A percentile compares a stretch with the other conserved stretches of the same genome.
Conservation (phyloP, 2,329 filamentous ascomycete species). For the Neoscytalidium dimidiatum region DNA sequence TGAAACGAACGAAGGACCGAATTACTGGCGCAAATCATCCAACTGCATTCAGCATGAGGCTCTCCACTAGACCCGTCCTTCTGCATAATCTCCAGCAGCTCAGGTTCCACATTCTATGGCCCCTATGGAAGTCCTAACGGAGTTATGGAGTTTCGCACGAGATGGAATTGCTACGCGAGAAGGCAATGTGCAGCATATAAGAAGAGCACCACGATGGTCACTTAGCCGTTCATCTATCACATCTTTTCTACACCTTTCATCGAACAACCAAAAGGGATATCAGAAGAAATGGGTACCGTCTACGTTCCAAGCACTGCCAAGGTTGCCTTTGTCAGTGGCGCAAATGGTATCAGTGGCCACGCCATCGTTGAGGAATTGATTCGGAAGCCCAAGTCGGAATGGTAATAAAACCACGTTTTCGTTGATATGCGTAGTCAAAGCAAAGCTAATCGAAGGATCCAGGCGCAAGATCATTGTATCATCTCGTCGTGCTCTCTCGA, state of each 20-base stretch:
- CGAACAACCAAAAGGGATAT: background rate
- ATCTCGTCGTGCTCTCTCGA: constrained; percentile 29
- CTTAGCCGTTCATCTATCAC: background rate
- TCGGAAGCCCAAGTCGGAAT: constrained; percentile 25
- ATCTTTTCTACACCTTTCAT: background rate
- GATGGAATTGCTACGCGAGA: background rate
- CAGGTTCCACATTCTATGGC: background rate
- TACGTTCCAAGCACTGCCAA: constrained; percentile 23
- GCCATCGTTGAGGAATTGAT: constrained; percentile 38
- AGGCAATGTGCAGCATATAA: background rate
- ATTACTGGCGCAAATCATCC: background rate
- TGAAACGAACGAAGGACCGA: background rate
- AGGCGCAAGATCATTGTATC: constrained; percentile 33
- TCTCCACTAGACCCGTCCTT: background rate
- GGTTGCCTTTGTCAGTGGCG: constrained; percentile 39
- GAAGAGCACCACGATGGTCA: too few relatives aligned
- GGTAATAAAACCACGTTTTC: too few relatives aligned
- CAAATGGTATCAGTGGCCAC: constrained; percentile 38
- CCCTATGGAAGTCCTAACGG: background rate
- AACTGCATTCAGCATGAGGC: background rate
- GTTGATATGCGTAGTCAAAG: too few relatives aligned
- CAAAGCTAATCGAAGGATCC: background rate
- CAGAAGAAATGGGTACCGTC: background rate
- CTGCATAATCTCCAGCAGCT: background rate
- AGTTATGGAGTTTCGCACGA: background rate